Percentiles rank a stretch among this genome's conserved stretches.
phyloP scores from a whole-genome alignment of 495 filamentous ascomycete genomes.

The Penicillium fimorum region DNA sequence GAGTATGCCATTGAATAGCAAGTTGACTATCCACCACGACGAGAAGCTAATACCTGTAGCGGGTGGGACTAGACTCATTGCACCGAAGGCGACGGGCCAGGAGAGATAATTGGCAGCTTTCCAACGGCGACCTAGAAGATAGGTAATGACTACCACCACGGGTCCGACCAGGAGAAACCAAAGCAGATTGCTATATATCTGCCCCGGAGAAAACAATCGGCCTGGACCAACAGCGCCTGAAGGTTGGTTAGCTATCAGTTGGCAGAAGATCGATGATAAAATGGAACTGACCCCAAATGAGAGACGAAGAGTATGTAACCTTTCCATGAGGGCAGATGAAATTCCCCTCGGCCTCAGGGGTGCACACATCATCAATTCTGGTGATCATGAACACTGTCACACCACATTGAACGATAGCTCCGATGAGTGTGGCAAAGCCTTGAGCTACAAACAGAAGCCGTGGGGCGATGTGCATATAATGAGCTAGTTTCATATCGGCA shows the following conservation, averaged over 20 bases:
- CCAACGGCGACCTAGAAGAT: conserved; percentile 53
- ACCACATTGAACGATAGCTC: conserved; percentile 64
- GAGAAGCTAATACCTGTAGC: conserved; percentile 69
- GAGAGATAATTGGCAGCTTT: conserved; percentile 56
- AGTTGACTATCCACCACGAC: conserved; percentile 65
- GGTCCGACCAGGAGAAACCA: conserved; percentile 65
- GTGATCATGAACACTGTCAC: conserved; percentile 65
- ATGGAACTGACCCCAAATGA: conserved; percentile 58
- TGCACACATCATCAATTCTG: conserved; percentile 61
- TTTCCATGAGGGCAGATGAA: conserved; percentile 68
- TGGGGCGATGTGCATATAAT: conserved; percentile 75
- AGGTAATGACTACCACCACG: conserved; percentile 54
- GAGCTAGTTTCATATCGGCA: conserved; percentile 73
- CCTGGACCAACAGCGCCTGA: conserved; percentile 59
- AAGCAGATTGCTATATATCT: conserved; percentile 63
- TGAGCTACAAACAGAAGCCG: conserved; percentile 67
- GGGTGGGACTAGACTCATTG: conserved; percentile 61
- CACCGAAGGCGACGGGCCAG: conserved; percentile 68
- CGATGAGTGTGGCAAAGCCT: conserved; percentile 62
- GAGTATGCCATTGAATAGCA: conserved; percentile 62
- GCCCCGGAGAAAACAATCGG: conserved; percentile 65
- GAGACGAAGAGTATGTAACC: conserved; percentile 66
- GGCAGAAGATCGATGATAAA: background rate
- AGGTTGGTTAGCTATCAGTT: conserved; percentile 1
- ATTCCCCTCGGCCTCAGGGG: conserved; percentile 55